Base-by-base conservation (phyloP, 2,329 filamentous ascomycete genomes). In the Zymoseptoria brevis region DNA sequence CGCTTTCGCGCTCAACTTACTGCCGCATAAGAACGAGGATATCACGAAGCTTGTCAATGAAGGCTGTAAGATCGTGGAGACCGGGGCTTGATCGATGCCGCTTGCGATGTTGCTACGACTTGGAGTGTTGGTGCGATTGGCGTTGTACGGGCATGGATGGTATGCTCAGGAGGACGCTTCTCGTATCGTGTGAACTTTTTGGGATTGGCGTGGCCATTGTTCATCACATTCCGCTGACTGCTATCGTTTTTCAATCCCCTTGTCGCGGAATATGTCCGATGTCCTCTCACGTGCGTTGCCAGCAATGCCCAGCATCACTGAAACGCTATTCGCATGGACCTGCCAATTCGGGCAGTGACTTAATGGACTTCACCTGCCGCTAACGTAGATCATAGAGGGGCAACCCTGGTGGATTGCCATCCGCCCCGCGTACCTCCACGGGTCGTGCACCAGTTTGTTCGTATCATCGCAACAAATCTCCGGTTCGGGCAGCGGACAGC, bases 21-120 rank as follows among this genome's bases (percentile, higher is more conserved):
- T 99, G 58, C 92, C 91, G 70, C 94, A 99, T 73, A 95, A 94
- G 79, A 93, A 93, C 68, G 90, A 96, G 70, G 90, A 95, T 52
- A 95, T 96, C 59, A 81, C 83, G 60, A 94, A 91, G 78, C 72
- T 87, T 60, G 81, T 95, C 19, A 76, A 82, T 0, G 89, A 89
- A 62, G 90, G 90, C 0, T 94, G 90, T 76, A 80, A 78, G 67
- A 72, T 79, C 59, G 75, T 80, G 7, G 77, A 79, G 64, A 71
- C 72, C 22, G 75, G 74, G 19, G 68, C 65, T 41, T 60, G 55
- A 49, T 24, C 22, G 51, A 19, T 26, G 51, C 22, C 22, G 7
- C 8, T 26, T 53, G 22, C 11, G 9, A 41, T 41, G 8, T 21
- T n/a, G 26, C 50, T 53, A 21, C 22, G 50, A 21, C 8, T 16